Percentiles rank a stretch among this genome's conserved stretches.
phyloP scores from a whole-genome alignment of 202 grass and related monocot genomes.

The Schoenoplectus tabernaemontani region DNA sequence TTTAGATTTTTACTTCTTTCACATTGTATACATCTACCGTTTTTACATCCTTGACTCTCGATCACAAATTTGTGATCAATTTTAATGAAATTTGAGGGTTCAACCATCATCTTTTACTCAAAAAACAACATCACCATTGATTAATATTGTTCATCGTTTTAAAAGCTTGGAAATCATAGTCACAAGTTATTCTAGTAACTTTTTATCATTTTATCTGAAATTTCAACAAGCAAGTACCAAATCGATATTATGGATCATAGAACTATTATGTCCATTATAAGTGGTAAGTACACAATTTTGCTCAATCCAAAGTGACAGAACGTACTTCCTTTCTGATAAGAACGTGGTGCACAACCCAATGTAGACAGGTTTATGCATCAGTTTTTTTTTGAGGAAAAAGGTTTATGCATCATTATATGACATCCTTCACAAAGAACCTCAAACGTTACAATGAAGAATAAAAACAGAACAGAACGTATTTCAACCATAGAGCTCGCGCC shows the following conservation, averaged over 20 bases:
- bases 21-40: too few relatives aligned
- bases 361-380: too few relatives aligned
- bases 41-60: too few relatives aligned
- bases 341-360: neutral
- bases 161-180: neutral
- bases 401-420: neutral
- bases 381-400: too few relatives aligned
- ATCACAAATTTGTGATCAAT: too few relatives aligned
- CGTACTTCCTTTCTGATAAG: neutral
- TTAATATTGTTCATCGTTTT: neutral
- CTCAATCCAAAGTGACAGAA: neutral
- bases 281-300: too few relatives aligned
- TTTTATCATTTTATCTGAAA: neutral
- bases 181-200: neutral
- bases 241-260: neutral
- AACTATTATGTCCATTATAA: neutral
- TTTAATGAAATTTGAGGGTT: too few relatives aligned
- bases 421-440: neutral
- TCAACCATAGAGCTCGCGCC: conserved; percentile 19
- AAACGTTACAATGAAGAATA: neutral
- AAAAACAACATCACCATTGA: neutral
- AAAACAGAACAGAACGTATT: neutral
- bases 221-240: neutral
- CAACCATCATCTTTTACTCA: too few relatives aligned
- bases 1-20: too few relatives aligned